Base-by-base conservation (phyloP, 2,329 filamentous ascomycete species). In the Juglanconis sp. region DNA sequence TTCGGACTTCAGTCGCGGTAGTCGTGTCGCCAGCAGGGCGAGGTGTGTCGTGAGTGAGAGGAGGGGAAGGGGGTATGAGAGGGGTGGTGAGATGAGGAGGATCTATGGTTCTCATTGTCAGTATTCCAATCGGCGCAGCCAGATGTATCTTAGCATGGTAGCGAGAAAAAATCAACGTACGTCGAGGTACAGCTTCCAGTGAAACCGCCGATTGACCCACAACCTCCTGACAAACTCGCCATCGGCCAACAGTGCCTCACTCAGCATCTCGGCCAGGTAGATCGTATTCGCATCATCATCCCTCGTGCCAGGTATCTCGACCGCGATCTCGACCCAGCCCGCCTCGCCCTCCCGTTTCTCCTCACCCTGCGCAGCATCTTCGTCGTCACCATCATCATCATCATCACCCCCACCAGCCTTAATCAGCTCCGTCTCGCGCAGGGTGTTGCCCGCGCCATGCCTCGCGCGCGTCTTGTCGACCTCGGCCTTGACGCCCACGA, bases 141-240 rank as follows among this genome's bases (percentile, higher is more conserved):
- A 42, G 24, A 44, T 9, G 9, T 50, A 5, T n/a, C 15, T 44
- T 44, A n/a, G 17, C 17, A 35, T 36, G n/a, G 15, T 24, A 32
- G 8, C 24, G 44, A 62, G 32, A 38, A 50, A 52, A 40, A 57
- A 42, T 17, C 60, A 46, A 81, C 90, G 70, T 74, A 97, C 93
- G 76, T 99, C 95, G 64, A 99, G 84, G 76, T 94, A 98, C 60
- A 99, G 74, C 76, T 93, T 91, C 95, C 95, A 99, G 80, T 98
- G 94, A 81, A 94, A 99, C 49, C 93, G 84, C 61, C 81, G 78
- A 77, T 97, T 98, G 73, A 99, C 97, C 74, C 87, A 89, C 70
- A 99, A 75, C 69, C 88, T 85, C 73, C 85, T 86, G 65, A 83
- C 82, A 72, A 91, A 84, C 69, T 82, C 81, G 24, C 87, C 88